Conservation (phyloP, 2,329 filamentous ascomycete species). For the Cucurbitaria berberidis region DNA sequence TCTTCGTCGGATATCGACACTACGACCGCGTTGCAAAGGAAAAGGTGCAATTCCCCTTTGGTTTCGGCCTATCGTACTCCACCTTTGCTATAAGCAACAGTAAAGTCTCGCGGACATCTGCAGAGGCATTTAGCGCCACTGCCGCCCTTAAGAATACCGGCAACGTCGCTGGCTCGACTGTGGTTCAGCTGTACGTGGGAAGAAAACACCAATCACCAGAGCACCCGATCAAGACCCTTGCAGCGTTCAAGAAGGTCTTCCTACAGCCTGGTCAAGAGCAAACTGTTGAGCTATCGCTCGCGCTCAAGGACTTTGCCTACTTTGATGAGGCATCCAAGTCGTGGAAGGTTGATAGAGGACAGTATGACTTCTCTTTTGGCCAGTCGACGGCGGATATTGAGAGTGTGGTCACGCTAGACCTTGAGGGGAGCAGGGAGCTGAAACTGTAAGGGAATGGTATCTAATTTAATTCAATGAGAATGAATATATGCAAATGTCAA, state of each 20-base stretch:
- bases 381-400: constrained; percentile 37
- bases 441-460: constrained; percentile 17
- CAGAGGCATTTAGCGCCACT: constrained; percentile 35
- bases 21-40: constrained; percentile 66
- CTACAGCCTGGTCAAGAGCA: constrained; percentile 64
- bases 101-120: constrained; percentile 67
- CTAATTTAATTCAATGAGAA: neutral
- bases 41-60: constrained; percentile 52
- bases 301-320: constrained; percentile 38
- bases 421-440: constrained; percentile 26
- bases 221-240: constrained; percentile 71
- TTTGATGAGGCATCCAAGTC: constrained; percentile 35
- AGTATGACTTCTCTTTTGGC: constrained; percentile 43
- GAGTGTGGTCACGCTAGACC: constrained; percentile 26
- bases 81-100: constrained; percentile 54
- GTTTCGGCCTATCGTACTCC: constrained; percentile 49
- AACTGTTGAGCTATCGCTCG: constrained; percentile 57
- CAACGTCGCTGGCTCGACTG: constrained; percentile 54
- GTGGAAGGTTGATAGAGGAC: constrained; percentile 40
- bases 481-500: neutral
- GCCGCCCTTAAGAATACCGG: constrained; percentile 61
- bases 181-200: constrained; percentile 65
- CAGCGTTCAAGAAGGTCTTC: constrained; percentile 69
- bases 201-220: constrained; percentile 48
- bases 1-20: constrained; percentile 63